Evolutionary conservation across 2,329 filamentous ascomycete genomes (phyloP).

Genomic region (Paramyrothecium roridum): DNA sequence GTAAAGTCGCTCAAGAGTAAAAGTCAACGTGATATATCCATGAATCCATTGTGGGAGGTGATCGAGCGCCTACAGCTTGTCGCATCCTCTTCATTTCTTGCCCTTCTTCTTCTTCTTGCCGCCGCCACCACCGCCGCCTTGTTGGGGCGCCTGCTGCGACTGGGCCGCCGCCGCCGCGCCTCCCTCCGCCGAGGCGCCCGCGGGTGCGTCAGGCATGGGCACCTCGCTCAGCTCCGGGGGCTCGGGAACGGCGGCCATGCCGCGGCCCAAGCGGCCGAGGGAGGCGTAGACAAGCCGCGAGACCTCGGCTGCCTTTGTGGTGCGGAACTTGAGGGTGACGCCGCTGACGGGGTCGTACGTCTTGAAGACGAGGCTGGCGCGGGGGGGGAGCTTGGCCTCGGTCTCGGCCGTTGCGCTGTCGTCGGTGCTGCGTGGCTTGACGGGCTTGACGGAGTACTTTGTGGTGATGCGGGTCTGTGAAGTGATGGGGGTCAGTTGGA

Average conservation of each 20-base stretch:
- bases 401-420: constrained; percentile 19
- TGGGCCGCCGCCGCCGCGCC: constrained; percentile 20
- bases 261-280: constrained; percentile 71
- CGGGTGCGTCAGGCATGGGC: constrained; percentile 36
- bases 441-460: constrained; percentile 73
- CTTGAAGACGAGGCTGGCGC: constrained; percentile 77
- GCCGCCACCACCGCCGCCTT: constrained; percentile 33
- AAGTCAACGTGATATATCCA: too few relatives aligned
- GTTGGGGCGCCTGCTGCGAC: constrained; percentile 19
- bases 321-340: constrained; percentile 84
- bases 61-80: too few relatives aligned
- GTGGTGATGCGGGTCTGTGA: constrained; percentile 83
- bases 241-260: constrained; percentile 56
- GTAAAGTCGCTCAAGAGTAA: neutral
- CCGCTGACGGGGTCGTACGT: constrained; percentile 84
- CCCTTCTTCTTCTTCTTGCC: constrained; percentile 70
- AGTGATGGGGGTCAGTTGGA: constrained; percentile 2
- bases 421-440: constrained; percentile 19
- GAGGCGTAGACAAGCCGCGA: constrained; percentile 70
- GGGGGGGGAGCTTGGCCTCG: constrained; percentile 43
- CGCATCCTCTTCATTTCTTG: constrained; percentile 42
- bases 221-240: constrained; percentile 38
- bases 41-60: too few relatives aligned
- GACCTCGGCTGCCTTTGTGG: constrained; percentile 87
- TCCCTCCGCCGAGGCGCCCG: constrained; percentile 22